Evolutionary conservation across 164 flowering plant species (phyloP).

Genomic region (Sedum album): DNA sequence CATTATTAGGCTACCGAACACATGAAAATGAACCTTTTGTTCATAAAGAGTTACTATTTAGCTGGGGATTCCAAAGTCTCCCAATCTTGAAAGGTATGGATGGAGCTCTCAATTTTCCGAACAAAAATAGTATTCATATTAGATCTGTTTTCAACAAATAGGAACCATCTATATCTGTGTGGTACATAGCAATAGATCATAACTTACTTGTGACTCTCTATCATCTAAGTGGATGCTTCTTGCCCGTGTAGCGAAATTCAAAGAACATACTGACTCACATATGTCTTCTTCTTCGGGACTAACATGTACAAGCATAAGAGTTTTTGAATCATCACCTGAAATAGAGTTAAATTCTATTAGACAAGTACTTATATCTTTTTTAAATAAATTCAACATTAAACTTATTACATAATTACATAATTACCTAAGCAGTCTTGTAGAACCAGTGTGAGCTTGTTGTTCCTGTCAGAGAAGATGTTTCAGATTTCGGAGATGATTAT

Average conservation of each 20-base stretch:
- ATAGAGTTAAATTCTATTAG: background rate
- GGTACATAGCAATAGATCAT: too few relatives aligned
- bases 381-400: background rate
- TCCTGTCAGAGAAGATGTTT: constrained; percentile 36
- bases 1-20: background rate
- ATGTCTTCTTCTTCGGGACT: constrained; percentile 66
- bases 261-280: constrained; percentile 56
- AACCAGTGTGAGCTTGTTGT: constrained; percentile 71
- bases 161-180: too few relatives aligned
- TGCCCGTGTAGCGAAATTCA: constrained; percentile 53
- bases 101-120: background rate
- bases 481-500: background rate
- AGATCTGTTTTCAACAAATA: too few relatives aligned
- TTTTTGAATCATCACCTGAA: constrained; percentile 59
- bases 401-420: constrained; percentile 7
- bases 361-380: background rate
- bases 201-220: constrained; percentile 38
- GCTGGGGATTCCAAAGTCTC: background rate
- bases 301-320: constrained; percentile 62
- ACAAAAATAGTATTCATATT: background rate
- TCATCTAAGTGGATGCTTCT: constrained; percentile 39
- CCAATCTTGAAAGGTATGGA: background rate
- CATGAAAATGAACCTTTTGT: background rate
- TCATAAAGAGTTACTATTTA: background rate
- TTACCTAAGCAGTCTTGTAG: constrained; percentile 66